Evolutionary conservation across 1,284 basidiomycete species (phyloP).

Genomic region (Schizophyllum commune): DNA sequence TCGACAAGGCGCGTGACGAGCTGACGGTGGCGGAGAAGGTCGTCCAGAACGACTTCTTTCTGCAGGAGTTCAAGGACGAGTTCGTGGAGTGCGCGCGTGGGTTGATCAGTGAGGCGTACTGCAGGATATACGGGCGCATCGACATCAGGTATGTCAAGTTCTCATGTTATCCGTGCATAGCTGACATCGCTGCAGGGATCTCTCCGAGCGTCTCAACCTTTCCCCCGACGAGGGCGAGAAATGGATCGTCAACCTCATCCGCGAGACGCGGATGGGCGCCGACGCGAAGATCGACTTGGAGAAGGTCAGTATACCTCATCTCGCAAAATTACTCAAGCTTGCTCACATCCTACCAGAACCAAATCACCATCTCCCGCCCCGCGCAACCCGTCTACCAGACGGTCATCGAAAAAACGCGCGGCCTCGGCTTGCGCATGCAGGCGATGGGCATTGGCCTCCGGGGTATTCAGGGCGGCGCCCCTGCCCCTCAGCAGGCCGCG

Average conservation of each 20-base stretch:
- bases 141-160: slow-evolving; percentile 73
- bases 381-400: slow-evolving; percentile 89
- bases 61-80: slow-evolving; percentile 83
- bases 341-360: slow-evolving; percentile 55
- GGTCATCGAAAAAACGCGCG: slow-evolving; percentile 94
- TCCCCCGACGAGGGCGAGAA: slow-evolving; percentile 94
- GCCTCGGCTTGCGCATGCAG: slow-evolving; percentile 72
- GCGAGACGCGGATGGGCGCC: slow-evolving; percentile 91
- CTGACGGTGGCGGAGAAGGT: slow-evolving; percentile 73
- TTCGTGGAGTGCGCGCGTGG: slow-evolving; percentile 96
- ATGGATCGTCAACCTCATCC: slow-evolving; percentile 98
- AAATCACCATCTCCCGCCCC: slow-evolving; percentile 92
- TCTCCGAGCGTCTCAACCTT: slow-evolving; percentile 89
- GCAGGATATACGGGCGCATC: slow-evolving; percentile 93
- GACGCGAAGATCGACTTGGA: slow-evolving; percentile 97
- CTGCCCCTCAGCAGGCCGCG: not conserved
- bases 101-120: slow-evolving; percentile 95
- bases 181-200: slow-evolving; percentile 48
- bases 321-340: not conserved
- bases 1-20: slow-evolving; percentile 75
- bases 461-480: not conserved
- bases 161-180: slow-evolving; percentile 1
- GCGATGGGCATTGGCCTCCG: not conserved
- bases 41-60: slow-evolving; percentile 90
- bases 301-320: slow-evolving; percentile 44